These are phyloP conservation scores for Psilocybe sp. DNA, from an alignment of 768 basidiomycete genomes.

Conservation along the genomic window DNA sequence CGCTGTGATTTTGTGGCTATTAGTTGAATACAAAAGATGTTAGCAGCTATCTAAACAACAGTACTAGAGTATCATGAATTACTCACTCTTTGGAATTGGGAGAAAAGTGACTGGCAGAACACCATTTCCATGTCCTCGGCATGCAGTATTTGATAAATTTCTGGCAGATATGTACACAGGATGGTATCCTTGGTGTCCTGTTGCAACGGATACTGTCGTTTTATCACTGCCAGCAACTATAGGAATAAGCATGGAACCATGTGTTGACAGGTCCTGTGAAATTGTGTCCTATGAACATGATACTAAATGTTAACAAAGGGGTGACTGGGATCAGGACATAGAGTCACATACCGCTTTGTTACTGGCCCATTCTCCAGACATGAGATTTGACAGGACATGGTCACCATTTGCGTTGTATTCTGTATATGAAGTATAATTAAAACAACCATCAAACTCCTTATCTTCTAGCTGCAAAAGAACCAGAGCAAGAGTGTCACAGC, in stretches of 20 bases:
- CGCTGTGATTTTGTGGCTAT: conserved; percentile 12
- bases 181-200: conserved; percentile 36
- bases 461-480: too few relatives aligned
- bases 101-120: conserved; percentile 30
- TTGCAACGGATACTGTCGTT: conserved; percentile 38
- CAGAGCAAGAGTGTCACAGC: too few relatives aligned
- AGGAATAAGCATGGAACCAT: conserved; percentile 28
- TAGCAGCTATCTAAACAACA: conserved; percentile 7
- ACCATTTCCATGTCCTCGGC: conserved; percentile 25
- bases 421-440: too few relatives aligned
- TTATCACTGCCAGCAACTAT: conserved; percentile 37
- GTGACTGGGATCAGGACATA: too few relatives aligned
- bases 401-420: too few relatives aligned
- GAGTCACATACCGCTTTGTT: too few relatives aligned
- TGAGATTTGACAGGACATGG: too few relatives aligned
- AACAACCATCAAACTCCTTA: too few relatives aligned
- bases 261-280: conserved; percentile 15
- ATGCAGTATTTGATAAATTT: conserved; percentile 22
- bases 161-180: conserved; percentile 31
- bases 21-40: too few relatives aligned
- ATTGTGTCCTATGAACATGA: conserved; percentile 22
- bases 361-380: too few relatives aligned
- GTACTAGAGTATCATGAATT: conserved; percentile 13
- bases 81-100: conserved; percentile 32
- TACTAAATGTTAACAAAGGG: too few relatives aligned